Evolutionary conservation across 1,284 basidiomycete species (phyloP).

Genomic region (Tylopilus orsonianus): DNA sequence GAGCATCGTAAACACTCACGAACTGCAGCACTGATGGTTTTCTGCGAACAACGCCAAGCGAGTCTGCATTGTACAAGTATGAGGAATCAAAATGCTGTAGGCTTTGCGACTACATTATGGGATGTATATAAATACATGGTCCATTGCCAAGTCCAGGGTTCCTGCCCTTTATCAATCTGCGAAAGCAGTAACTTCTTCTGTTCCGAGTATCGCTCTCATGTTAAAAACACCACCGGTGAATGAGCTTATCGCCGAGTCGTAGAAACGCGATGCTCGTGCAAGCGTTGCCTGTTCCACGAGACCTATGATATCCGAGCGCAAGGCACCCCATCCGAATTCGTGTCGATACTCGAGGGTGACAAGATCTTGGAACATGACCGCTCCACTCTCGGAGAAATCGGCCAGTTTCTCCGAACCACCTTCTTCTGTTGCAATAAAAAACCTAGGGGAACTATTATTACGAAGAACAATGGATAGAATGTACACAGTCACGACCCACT

Average conservation of each 20-base stretch:
- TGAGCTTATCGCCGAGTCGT: slow-evolving; percentile 42
- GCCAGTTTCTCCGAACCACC: slow-evolving; percentile 32
- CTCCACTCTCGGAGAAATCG: slow-evolving; percentile 36
- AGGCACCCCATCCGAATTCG: slow-evolving; percentile 38
- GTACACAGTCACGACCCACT: slow-evolving; percentile 11
- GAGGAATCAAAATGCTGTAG: slow-evolving; percentile 3
- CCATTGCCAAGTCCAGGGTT: background rate
- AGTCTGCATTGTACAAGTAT: slow-evolving; percentile 18
- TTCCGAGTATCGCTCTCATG: slow-evolving; percentile 33
- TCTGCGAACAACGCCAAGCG: background rate
- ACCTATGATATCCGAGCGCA: slow-evolving; percentile 41
- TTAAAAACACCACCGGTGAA: slow-evolving; percentile 41
- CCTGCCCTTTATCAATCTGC: slow-evolving; percentile 23
- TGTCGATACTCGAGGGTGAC: slow-evolving; percentile 38
- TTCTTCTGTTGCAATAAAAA: slow-evolving; percentile 46
- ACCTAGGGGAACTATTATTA: slow-evolving; percentile 27
- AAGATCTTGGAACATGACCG: slow-evolving; percentile 39
- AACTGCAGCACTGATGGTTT: background rate
- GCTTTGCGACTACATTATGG: slow-evolving; percentile 2
- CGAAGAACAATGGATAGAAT: background rate
- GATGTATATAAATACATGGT: background rate
- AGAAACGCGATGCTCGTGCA: slow-evolving; percentile 38
- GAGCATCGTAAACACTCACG: background rate
- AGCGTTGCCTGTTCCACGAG: slow-evolving; percentile 42
- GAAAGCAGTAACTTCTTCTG: slow-evolving; percentile 24